Conservation (phyloP, 768 basidiomycete species). For the Mrakia hoshinonis region DNA sequence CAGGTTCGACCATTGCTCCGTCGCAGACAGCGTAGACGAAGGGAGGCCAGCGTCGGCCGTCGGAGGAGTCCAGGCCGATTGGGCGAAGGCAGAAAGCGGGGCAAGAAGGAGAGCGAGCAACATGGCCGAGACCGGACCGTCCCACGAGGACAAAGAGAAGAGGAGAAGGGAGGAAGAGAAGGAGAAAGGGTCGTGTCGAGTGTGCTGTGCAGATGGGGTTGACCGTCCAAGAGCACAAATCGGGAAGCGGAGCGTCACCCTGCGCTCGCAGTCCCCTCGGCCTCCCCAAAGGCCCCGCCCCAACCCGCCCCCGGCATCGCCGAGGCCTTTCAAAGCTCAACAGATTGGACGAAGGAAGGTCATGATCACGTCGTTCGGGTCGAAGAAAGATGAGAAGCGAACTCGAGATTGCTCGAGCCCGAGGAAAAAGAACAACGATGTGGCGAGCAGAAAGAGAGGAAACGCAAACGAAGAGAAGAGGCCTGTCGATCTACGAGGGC, state of each 20-base stretch:
- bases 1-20: slow-evolving; percentile 63
- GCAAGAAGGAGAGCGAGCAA: not conserved
- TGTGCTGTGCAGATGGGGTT: too few species aligned
- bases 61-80: slow-evolving; percentile 3
- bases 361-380: too few species aligned
- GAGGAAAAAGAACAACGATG: too few species aligned
- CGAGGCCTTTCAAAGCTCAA: too few species aligned
- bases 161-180: not conserved
- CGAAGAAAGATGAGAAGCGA: too few species aligned
- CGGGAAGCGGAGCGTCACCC: too few species aligned
- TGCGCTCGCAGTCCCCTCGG: too few species aligned
- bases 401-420: too few species aligned
- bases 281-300: too few species aligned
- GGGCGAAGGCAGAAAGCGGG: not conserved
- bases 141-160: not conserved
- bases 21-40: not conserved
- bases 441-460: not conserved
- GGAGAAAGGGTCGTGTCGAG: not conserved
- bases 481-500: not conserved
- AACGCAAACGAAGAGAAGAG: not conserved
- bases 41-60: not conserved
- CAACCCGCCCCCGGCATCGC: too few species aligned
- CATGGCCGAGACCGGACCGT: not conserved
- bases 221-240: too few species aligned
- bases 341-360: too few species aligned